A percentile compares a stretch with the other conserved stretches of the same genome.
Evolutionary conservation across 1,139 yeast genomes (phyloP).

Genomic region (Debaryomyces fabryi): DNA sequence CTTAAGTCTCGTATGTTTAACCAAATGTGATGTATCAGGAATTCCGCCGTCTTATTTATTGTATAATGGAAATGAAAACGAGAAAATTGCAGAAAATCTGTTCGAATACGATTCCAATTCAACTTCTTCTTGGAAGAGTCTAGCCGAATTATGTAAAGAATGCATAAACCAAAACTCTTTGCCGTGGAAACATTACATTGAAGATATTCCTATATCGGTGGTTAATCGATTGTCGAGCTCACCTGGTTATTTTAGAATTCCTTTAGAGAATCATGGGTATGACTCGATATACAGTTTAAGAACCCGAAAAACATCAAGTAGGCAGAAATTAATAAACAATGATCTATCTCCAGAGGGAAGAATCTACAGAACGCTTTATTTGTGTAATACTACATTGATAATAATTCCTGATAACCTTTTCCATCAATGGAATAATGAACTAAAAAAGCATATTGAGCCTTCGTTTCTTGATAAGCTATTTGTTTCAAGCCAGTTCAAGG

Average conservation of each 20-base stretch:
- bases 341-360: constrained; percentile 24
- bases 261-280: constrained; percentile 24
- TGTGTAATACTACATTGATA: constrained; percentile 59
- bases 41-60: constrained; percentile 41
- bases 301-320: constrained; percentile 20
- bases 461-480: constrained; percentile 38
- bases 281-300: constrained; percentile 23
- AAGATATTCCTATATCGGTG: constrained; percentile 49
- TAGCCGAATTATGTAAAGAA: constrained; percentile 46
- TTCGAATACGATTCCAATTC: constrained; percentile 15
- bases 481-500: constrained; percentile 36
- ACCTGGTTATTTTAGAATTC: constrained; percentile 50
- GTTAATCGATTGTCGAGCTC: constrained; percentile 30
- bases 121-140: constrained; percentile 12
- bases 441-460: constrained; percentile 53
- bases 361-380: constrained; percentile 29
- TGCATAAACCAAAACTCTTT: constrained; percentile 49
- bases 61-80: constrained; percentile 16
- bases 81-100: constrained; percentile 4
- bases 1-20: constrained; percentile 57
- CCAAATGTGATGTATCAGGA: constrained; percentile 53
- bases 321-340: constrained; percentile 13
- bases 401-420: constrained; percentile 69
- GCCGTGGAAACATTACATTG: constrained; percentile 56
- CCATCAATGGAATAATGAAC: constrained; percentile 66